Base-by-base conservation (phyloP, 192 early-diverging fungal species). In the Phlyctochytrium bullatum region DNA sequence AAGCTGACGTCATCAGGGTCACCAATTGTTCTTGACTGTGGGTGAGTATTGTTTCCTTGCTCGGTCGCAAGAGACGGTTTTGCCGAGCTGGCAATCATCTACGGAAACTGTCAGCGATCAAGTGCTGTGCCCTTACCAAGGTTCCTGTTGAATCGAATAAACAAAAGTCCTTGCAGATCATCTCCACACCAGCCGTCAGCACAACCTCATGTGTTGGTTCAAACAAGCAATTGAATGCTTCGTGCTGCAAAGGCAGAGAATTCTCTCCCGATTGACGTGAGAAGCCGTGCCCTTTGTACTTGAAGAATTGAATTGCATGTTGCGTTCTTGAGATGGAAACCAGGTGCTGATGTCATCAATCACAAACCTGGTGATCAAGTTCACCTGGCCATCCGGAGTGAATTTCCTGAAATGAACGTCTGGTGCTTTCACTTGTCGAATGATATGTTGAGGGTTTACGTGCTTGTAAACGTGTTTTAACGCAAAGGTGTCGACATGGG, bases 1-100 rank as follows among this genome's bases (percentile, higher is more conserved):
- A 92, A 88, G 3, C 84, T 82, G 14, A 89, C 74, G 34, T 90
- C 83, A 32, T 91, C 88, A 36, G 89, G 65, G 25, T 62, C 69
- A 69, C 32, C 47, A 88, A 75, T 57, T 76, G 47, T 71, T 73
- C 3, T 88, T 72, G 16, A 82, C 79, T 51, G 75, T 77, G 2
- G 86, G 81, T 36, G 79, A 85, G 12, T 14, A 47, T 47, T 14
- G 40, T 47, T 47, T 6, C 10, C 40, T 47, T 6, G 40, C 10
- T 47, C 20, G 6, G 40, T 20, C 20, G 40, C 40, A 24, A 66
- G 23, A 3, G 70, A 64, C 30, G 71, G 59, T 34, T 76, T 20
- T 17, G 25, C 1, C 12, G 84, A 78, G 1, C 83, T 88, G 16
- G 90, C 64, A 53, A 89, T 85, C 56, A 89, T 80, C 79, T 88